Conservation (phyloP, 1,284 basidiomycete species). For the Sporisorium graminicola region DNA sequence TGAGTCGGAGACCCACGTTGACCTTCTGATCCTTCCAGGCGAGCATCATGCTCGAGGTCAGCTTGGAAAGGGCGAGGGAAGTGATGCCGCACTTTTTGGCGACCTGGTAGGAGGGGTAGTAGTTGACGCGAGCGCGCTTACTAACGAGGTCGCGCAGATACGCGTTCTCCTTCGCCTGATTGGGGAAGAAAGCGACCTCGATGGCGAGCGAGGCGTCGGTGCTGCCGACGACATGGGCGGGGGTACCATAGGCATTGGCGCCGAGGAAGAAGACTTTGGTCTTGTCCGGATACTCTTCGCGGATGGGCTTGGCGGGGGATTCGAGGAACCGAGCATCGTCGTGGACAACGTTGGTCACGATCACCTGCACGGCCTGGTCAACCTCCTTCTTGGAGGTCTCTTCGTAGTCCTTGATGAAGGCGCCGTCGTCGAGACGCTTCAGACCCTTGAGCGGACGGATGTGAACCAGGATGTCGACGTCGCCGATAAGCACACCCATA, state of each 20-base stretch:
- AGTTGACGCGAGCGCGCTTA: constrained; percentile 48
- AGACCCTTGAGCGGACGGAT: constrained; percentile 76
- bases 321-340: constrained; percentile 70
- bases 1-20: constrained; percentile 92
- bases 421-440: constrained; percentile 86
- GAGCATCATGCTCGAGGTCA: constrained; percentile 93
- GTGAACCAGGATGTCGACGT: constrained; percentile 72
- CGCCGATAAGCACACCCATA: constrained; percentile 86
- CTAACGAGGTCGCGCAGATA: constrained; percentile 57
- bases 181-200: constrained; percentile 59
- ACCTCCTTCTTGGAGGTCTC: constrained; percentile 79
- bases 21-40: constrained; percentile 79
- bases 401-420: constrained; percentile 95
- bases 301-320: constrained; percentile 81
- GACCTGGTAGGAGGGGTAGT: constrained; percentile 55
- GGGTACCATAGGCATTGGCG: constrained; percentile 90
- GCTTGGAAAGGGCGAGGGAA: constrained; percentile 77
- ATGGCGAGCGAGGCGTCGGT: constrained; percentile 57
- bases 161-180: constrained; percentile 62
- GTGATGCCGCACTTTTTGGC: constrained; percentile 58
- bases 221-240: constrained; percentile 88
- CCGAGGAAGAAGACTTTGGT: constrained; percentile 96
- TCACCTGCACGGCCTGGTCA: constrained; percentile 78
- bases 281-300: constrained; percentile 89
- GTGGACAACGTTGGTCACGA: constrained; percentile 56